Evolutionary conservation across 441 rosid species (phyloP).

Genomic region (Rhodomyrtus psidioides): DNA sequence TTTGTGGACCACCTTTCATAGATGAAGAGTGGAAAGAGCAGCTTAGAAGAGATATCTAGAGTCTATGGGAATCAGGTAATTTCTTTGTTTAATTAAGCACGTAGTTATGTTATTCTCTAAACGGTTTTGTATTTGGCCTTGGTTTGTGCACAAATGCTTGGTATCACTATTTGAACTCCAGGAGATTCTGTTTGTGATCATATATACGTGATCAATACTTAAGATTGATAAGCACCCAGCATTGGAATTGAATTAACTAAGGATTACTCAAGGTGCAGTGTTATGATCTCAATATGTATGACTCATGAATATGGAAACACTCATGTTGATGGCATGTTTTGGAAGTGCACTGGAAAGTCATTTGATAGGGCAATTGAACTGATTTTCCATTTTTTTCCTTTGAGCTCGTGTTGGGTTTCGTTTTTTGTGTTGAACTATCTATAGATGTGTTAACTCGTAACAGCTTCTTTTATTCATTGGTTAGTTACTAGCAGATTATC

Average conservation of each 20-base stretch:
- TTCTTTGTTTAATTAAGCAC: background rate
- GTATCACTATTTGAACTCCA: background rate
- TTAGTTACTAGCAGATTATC: background rate
- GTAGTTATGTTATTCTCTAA: background rate
- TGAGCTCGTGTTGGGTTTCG: background rate
- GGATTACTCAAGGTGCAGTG: background rate
- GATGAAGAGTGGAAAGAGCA: constrained; percentile 84
- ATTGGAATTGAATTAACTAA: background rate
- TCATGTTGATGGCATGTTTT: background rate
- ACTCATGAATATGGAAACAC: background rate
- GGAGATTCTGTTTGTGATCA: background rate
- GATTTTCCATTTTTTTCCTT: background rate
- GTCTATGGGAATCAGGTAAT: constrained; percentile 95
- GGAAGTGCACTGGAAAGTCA: background rate
- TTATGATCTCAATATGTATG: background rate
- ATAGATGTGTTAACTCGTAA: background rate
- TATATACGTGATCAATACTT: background rate
- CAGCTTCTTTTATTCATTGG: background rate
- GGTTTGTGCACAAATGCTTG: background rate
- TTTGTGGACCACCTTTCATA: constrained; percentile 17
- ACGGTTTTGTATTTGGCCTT: background rate
- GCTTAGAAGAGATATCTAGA: constrained; percentile 91
- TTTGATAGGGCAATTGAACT: background rate
- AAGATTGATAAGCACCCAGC: background rate
- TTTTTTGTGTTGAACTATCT: background rate